Evolutionary conservation across 306 rosid species (phyloP), one percentile per base, ranked within the genome.

Genomic region (Castanea sativa): DNA sequence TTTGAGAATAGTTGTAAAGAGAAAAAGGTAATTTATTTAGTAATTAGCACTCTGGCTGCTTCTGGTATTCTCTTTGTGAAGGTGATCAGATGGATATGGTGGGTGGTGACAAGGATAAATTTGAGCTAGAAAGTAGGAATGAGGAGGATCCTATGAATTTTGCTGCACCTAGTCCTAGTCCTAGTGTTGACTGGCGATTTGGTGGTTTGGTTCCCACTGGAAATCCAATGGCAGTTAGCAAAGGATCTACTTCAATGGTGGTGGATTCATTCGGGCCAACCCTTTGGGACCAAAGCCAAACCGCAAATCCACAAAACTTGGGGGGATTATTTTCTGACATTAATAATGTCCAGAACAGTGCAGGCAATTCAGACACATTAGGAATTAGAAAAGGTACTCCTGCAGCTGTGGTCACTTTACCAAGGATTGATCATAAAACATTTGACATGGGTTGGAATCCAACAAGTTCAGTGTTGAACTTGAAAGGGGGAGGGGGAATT

Each of bases 151-250:
- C 89, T 73, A 71, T 89, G 93, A 87, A 81, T 75, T 87, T 80
- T 85, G 87, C 97, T 38, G 45, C 45, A 7, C 2, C 45, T 38
- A 38, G 45, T 38, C 61, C 80, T 82, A 80, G 88, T 75, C 53
- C 53, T 11, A 49, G 68, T 89, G 89, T 87, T 88, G 97, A 90
- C 84, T 94, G 98, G 98, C 84, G 93, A 83, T 95, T 81, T 83
- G 89, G 83, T 71, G 92, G 92, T 29, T 87, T 92, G 79, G 86
- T 83, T 84, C 69, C 83, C 0, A 25, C 74, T 25, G 91, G 85
- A 29, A 85, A 85, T 89, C 82, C 88, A 21, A 65, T 90, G 82
- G 79, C 64, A 56, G 79, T 85, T 65, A 77, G 77, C 81, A 88
- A 87, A 76, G 93, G 84, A 78, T 86, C 97, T 70, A 88, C 92